These are phyloP conservation scores for Bolboschoenus planiculmis DNA, from an alignment of 176 grass and related monocot genomes.

Conservation along the genomic window DNA sequence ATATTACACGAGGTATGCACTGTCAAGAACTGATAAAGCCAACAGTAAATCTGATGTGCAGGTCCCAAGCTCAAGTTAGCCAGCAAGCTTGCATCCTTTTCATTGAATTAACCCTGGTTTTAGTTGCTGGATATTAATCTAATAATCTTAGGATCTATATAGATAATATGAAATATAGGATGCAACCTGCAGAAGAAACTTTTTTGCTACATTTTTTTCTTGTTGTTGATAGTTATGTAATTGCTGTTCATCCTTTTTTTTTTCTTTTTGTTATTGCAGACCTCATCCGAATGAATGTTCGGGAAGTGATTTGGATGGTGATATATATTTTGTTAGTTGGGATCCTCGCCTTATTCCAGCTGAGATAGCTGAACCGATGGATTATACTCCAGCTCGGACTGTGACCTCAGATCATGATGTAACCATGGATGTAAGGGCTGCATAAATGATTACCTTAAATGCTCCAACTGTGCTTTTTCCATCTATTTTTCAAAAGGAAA, in stretches of 20 bases:
- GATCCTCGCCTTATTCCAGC: constrained; percentile 57
- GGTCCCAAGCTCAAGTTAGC: not conserved
- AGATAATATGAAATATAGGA: not conserved
- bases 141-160: not conserved
- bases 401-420: constrained; percentile 81
- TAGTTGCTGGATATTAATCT: not conserved
- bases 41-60: not conserved
- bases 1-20: not conserved
- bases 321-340: constrained; percentile 93
- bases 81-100: not conserved
- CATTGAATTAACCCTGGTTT: too few species aligned
- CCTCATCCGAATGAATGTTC: constrained; percentile 95
- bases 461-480: too few species aligned
- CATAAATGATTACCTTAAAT: too few species aligned
- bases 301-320: constrained; percentile 93
- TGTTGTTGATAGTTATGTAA: constrained; percentile 23
- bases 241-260: constrained; percentile 1
- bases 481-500: not conserved
- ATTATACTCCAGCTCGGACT: constrained; percentile 59
- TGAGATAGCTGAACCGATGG: constrained; percentile 45
- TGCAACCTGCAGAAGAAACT: not conserved
- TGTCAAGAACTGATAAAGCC: not conserved
- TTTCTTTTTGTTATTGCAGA: constrained; percentile 42
- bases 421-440: constrained; percentile 49
- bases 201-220: not conserved